Evolutionary conservation across 495 filamentous ascomycete species (phyloP).

Genomic region (Pyrenula massariospora): DNA sequence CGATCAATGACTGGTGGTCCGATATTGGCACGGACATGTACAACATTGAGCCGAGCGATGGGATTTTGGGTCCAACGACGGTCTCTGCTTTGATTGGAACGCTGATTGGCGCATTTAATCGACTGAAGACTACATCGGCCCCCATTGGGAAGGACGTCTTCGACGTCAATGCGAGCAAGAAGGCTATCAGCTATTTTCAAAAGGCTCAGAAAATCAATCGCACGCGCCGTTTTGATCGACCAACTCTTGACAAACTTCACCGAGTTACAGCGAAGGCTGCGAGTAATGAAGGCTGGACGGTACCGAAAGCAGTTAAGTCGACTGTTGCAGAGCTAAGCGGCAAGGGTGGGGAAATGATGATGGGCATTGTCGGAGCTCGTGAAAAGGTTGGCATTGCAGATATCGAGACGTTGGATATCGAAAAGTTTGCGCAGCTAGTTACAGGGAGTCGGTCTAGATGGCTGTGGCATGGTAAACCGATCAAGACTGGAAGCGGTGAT

Average conservation of each 20-base stretch:
- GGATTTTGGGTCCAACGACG: slow-evolving; percentile 82
- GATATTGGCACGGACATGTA: slow-evolving; percentile 85
- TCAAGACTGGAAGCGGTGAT: slow-evolving; percentile 43
- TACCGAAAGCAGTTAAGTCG: slow-evolving; percentile 85
- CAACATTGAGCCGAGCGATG: slow-evolving; percentile 84
- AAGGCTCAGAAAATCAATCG: slow-evolving; percentile 72
- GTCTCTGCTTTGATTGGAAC: slow-evolving; percentile 81
- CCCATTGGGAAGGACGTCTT: slow-evolving; percentile 88
- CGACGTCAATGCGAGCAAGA: slow-evolving; percentile 68
- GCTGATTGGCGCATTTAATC: slow-evolving; percentile 79
- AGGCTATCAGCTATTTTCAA: slow-evolving; percentile 78
- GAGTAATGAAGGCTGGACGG: slow-evolving; percentile 65
- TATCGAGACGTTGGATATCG: slow-evolving; percentile 82
- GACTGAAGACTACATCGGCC: slow-evolving; percentile 68
- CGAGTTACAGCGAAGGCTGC: slow-evolving; percentile 78
- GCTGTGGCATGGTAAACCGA: slow-evolving; percentile 85
- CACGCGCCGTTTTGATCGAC: slow-evolving; percentile 68
- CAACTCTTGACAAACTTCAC: slow-evolving; percentile 72
- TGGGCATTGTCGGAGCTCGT: slow-evolving; percentile 79
- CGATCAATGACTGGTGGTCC: slow-evolving; percentile 92
- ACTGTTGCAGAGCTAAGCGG: slow-evolving; percentile 89
- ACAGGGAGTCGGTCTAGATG: slow-evolving; percentile 77
- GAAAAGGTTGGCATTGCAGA: slow-evolving; percentile 86
- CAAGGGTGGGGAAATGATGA: slow-evolving; percentile 89
- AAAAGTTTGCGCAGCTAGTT: slow-evolving; percentile 64